Evolutionary conservation across 352 stramenopile genomes (phyloP).

Genomic region (Phytophthora capsici): DNA sequence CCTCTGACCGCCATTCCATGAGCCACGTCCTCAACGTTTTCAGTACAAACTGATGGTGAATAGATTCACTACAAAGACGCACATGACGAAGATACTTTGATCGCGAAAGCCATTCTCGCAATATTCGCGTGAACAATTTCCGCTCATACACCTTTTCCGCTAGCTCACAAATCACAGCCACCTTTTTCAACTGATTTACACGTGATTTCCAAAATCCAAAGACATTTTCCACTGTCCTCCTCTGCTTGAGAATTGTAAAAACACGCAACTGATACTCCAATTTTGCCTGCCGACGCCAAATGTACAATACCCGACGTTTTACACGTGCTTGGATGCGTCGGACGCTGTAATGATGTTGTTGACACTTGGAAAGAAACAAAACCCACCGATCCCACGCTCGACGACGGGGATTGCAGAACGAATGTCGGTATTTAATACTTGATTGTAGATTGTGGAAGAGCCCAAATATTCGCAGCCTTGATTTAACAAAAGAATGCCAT

Average conservation of each 20-base stretch:
- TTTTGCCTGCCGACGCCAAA: constrained; percentile 22
- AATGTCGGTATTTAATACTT: constrained; percentile 22
- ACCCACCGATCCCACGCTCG: constrained; percentile 40
- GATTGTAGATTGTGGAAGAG: constrained; percentile 3
- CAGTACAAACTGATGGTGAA: constrained; percentile 7
- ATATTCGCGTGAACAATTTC: constrained; percentile 24
- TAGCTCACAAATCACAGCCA: constrained; percentile 26
- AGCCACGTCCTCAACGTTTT: constrained; percentile 15
- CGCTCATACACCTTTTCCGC: constrained; percentile 24
- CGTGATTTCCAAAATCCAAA: constrained; percentile 36
- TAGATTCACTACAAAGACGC: constrained; percentile 12
- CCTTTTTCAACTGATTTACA: constrained; percentile 35
- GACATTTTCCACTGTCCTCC: background rate
- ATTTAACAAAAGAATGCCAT: constrained; percentile 25
- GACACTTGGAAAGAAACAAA: constrained; percentile 14
- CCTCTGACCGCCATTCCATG: constrained; percentile 16
- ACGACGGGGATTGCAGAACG: constrained; percentile 37
- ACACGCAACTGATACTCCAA: constrained; percentile 7
- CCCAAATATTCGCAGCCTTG: background rate
- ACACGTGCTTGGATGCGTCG: constrained; percentile 6
- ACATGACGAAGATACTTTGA: constrained; percentile 8
- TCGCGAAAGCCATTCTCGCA: constrained; percentile 29
- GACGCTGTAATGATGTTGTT: constrained; percentile 12
- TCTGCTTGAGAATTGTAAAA: background rate
- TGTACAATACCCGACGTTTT: constrained; percentile 19